phyloP scores from a whole-genome alignment of 2,329 filamentous ascomycete species.

The Colletotrichum echinochloae region DNA sequence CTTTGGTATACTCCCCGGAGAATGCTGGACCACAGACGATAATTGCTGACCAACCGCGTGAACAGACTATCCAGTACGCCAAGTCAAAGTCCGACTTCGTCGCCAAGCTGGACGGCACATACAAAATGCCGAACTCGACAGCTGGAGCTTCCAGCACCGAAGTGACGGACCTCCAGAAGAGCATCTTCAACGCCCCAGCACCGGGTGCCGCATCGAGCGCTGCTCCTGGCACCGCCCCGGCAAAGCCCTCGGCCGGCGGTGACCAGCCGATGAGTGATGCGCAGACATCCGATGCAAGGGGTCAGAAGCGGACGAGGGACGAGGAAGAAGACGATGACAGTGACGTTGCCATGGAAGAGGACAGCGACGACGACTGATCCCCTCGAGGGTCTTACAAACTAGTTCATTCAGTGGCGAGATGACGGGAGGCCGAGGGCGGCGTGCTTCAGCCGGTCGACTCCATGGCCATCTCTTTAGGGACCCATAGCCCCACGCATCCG shows the following conservation, averaged over 20 bases:
- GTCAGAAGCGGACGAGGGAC: conserved; percentile 78
- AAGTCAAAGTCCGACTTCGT: conserved; percentile 90
- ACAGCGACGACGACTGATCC: conserved; percentile 76
- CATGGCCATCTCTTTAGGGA: conserved; percentile 76
- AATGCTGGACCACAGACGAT: neutral
- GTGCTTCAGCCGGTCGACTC: conserved; percentile 31
- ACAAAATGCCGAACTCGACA: conserved; percentile 72
- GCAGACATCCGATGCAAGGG: conserved; percentile 66
- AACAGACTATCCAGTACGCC: conserved; percentile 89
- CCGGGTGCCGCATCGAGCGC: conserved; percentile 59
- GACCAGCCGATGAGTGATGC: conserved; percentile 65
- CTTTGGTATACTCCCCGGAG: conserved; percentile 74
- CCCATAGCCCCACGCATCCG: conserved; percentile 80
- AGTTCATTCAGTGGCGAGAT: conserved; percentile 24
- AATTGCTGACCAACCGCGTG: conserved; percentile 29
- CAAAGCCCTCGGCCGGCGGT: conserved; percentile 60
- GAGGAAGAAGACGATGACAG: conserved; percentile 76
- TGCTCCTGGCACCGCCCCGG: conserved; percentile 50
- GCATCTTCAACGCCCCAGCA: conserved; percentile 79
- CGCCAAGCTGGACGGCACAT: conserved; percentile 91
- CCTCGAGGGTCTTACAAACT: neutral
- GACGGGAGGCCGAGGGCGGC: conserved; percentile 11
- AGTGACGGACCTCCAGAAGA: conserved; percentile 81
- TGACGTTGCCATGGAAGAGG: conserved; percentile 76
- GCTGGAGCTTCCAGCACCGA: conserved; percentile 65